phyloP scores from a whole-genome alignment of 23 red algal genomes.

The Gracilaria gracilis region DNA sequence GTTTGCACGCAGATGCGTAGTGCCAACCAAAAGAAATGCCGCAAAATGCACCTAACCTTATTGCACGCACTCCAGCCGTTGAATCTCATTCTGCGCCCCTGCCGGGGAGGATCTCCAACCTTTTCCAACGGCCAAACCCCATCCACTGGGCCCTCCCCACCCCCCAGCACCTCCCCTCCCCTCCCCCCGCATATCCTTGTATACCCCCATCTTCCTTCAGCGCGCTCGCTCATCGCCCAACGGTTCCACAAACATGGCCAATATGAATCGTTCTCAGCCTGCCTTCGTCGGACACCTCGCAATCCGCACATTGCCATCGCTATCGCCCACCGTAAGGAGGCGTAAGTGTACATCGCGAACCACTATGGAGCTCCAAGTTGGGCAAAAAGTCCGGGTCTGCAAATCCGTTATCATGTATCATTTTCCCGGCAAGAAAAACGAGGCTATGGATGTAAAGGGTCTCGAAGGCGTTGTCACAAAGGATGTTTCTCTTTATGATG shows the following conservation, averaged over 20 bases:
- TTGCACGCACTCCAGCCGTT: neutral
- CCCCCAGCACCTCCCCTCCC: too few species aligned
- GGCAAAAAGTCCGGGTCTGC: conserved; percentile 54
- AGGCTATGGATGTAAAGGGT: conserved; percentile 42
- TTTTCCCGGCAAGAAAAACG: conserved; percentile 43
- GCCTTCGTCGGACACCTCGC: neutral
- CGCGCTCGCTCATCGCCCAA: neutral
- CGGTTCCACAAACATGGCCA: neutral
- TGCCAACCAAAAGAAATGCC: neutral
- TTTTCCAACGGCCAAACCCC: neutral
- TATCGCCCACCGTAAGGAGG: neutral
- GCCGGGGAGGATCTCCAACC: neutral
- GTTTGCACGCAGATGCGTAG: neutral
- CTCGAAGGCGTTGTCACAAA: conserved; percentile 64
- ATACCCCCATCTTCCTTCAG: neutral
- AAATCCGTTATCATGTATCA: conserved; percentile 77
- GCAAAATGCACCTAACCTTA: neutral
- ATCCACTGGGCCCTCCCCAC: too few species aligned
- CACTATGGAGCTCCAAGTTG: conserved; percentile 55
- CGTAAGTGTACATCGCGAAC: neutral
- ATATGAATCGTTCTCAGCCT: neutral
- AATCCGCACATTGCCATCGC: neutral
- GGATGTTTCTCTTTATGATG: conserved; percentile 43
- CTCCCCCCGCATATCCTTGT: too few species aligned
- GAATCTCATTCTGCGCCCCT: neutral